Base-by-base conservation (phyloP, 2,329 filamentous ascomycete species). In the Fusarium anthophilum region DNA sequence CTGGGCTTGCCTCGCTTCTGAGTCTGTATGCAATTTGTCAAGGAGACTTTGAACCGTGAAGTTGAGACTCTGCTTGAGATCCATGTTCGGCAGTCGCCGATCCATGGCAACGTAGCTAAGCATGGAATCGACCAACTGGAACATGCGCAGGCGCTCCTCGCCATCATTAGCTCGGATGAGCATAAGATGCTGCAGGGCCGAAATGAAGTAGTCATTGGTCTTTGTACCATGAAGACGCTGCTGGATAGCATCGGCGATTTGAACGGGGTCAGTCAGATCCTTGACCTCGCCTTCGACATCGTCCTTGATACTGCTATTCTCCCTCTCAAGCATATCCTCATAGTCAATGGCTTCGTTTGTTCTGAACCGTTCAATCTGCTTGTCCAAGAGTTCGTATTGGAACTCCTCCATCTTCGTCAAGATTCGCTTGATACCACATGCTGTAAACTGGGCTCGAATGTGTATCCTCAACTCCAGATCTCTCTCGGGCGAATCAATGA, bases 21-120 rank as follows among this genome's bases (percentile, higher is more conserved):
- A 95, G 83, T 99, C 96, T 5, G 96, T 98, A 81, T 98, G 96
- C 59, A 99, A 87, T 84, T 97, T 97, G 85, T 98, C 96, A 72
- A 99, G 87, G 76, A 99, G 87, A 82, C 91, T 97, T 84, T 98
- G 96, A 15, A 99, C 96, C 1, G 96, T 98, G 79, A 98, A 98
- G 82, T 97, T 98, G 74, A 99, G 89, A 80, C 95, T 97, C 82
- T 98, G 96, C 86, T 98, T 98, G 68, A 99, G 89, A 82, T 99
- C 96, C 91, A 98, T 96, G 83, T 99, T 96, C 44, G 96, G 96
- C 74, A 98, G 84, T 73, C 96, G 90, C 80, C 96, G 91, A 83
- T 99, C 96, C 96, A 99, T 99, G 78, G 96, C 96, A 72, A 99
- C 96, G 83, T 98, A 98, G 83, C 95, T 98, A 75, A 99, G 91